Evolutionary conservation across 2,329 filamentous ascomycete genomes (phyloP).

Genomic region (Herpotrichia juniperi): DNA sequence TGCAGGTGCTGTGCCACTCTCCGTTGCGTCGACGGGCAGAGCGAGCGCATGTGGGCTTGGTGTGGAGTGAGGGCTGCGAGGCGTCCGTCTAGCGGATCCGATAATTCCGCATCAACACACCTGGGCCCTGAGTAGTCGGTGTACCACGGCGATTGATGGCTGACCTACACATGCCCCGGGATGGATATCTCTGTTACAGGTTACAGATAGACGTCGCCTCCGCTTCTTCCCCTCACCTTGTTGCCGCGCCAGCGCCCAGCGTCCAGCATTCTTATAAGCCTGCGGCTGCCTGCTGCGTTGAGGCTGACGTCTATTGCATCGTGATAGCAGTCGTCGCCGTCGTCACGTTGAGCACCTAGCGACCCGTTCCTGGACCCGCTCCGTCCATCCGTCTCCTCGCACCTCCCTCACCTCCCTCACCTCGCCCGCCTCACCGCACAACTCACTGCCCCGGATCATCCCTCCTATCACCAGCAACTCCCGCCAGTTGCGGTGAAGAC

Average conservation of each 20-base stretch:
- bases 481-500: too few relatives aligned
- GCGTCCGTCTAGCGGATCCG: background rate
- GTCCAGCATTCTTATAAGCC: slow-evolving; percentile 1
- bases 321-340: background rate
- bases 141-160: background rate
- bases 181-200: too few relatives aligned
- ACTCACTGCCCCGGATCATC: slow-evolving; percentile 2
- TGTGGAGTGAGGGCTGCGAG: background rate
- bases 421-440: background rate
- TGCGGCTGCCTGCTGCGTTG: slow-evolving; percentile 3
- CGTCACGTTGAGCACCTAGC: slow-evolving; percentile 1
- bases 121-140: background rate
- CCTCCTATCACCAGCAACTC: background rate
- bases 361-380: background rate
- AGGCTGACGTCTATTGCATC: background rate
- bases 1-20: background rate
- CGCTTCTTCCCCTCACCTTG: slow-evolving; percentile 5
- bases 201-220: slow-evolving; percentile 8
- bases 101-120: background rate
- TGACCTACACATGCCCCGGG: too few relatives aligned
- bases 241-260: slow-evolving; percentile 3
- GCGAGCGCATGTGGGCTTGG: background rate
- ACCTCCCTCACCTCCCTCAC: background rate
- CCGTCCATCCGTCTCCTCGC: background rate
- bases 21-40: slow-evolving; percentile 1